A percentile compares a stretch with the other conserved stretches of the same genome.
These are phyloP conservation scores for Puccinia horiana DNA, from an alignment of 1,284 basidiomycete species.

Conservation along the genomic window DNA sequence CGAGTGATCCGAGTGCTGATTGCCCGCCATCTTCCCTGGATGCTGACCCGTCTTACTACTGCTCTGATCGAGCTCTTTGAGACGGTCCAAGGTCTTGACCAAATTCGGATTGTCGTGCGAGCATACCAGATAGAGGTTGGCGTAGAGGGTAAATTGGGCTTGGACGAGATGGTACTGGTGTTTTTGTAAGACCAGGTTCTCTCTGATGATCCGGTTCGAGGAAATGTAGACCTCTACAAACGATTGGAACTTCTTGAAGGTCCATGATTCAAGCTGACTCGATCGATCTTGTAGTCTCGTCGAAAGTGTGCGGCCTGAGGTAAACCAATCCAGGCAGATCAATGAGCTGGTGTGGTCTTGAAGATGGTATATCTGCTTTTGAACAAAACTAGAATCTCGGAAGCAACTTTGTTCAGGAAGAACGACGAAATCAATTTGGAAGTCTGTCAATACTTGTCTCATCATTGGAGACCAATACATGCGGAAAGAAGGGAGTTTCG, in stretches of 20 bases:
- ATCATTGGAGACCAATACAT: neutral
- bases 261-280: constrained; percentile 32
- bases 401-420: constrained; percentile 20
- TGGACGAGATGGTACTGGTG: constrained; percentile 2
- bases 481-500: neutral
- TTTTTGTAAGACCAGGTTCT: constrained; percentile 10
- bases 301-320: constrained; percentile 23
- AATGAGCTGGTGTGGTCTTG: constrained; percentile 36
- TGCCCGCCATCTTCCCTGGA: neutral
- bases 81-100: constrained; percentile 12
- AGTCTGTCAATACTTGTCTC: neutral
- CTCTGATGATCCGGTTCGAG: constrained; percentile 5
- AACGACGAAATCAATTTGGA: neutral
- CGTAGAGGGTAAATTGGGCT: constrained; percentile 14
- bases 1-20: neutral
- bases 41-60: constrained; percentile 5
- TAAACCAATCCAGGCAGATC: constrained; percentile 39
- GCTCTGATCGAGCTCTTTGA: constrained; percentile 1
- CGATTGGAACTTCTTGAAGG: constrained; percentile 39
- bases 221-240: constrained; percentile 35
- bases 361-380: constrained; percentile 41
- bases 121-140: constrained; percentile 25
- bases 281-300: constrained; percentile 22
- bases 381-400: constrained; percentile 35
- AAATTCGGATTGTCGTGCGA: constrained; percentile 1